A percentile compares a stretch with the other conserved stretches of the same genome.
phyloP scores from a whole-genome alignment of 192 early-diverging fungal species.

The Coemansia sp. region DNA sequence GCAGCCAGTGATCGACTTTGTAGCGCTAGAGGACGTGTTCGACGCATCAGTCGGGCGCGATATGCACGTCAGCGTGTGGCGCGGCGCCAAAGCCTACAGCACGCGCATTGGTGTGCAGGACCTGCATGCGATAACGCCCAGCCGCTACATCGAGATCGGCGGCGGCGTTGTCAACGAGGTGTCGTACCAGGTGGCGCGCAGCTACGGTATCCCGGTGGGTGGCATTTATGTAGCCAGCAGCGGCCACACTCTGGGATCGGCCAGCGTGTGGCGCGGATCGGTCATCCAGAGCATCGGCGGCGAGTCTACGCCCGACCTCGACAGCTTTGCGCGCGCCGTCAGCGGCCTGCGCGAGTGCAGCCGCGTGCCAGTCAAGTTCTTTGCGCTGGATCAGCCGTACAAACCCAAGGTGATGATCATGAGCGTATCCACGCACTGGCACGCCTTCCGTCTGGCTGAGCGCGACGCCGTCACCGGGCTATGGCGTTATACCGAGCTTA shows the following conservation, averaged over 20 bases:
- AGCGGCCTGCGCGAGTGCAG: conserved; percentile 70
- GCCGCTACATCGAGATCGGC: conserved; percentile 83
- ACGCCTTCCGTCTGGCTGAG: conserved; percentile 70
- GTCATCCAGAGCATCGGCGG: conserved; percentile 74
- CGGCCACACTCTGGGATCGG: conserved; percentile 69
- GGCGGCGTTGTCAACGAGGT: conserved; percentile 80
- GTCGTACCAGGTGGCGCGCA: conserved; percentile 74
- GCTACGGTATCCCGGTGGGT: conserved; percentile 63
- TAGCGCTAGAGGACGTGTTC: conserved; percentile 57
- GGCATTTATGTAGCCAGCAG: conserved; percentile 83
- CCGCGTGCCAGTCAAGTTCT: conserved; percentile 68
- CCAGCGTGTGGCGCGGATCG: conserved; percentile 66
- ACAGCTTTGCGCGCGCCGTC: conserved; percentile 76
- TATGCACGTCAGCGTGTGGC: conserved; percentile 59
- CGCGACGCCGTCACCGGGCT: conserved; percentile 76
- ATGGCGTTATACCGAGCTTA: conserved; percentile 75
- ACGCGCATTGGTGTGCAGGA: conserved; percentile 62
- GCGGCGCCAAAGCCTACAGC: conserved; percentile 56
- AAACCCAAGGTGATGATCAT: conserved; percentile 80
- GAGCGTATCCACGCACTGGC: conserved; percentile 86
- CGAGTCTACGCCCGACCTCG: conserved; percentile 68
- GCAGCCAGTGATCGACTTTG: conserved; percentile 64
- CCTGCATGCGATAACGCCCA: conserved; percentile 76
- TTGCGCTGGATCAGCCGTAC: conserved; percentile 76
- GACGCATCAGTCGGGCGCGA: conserved; percentile 60